phyloP scores from a whole-genome alignment of 164 flowering plant genomes.

The Sedum album region DNA sequence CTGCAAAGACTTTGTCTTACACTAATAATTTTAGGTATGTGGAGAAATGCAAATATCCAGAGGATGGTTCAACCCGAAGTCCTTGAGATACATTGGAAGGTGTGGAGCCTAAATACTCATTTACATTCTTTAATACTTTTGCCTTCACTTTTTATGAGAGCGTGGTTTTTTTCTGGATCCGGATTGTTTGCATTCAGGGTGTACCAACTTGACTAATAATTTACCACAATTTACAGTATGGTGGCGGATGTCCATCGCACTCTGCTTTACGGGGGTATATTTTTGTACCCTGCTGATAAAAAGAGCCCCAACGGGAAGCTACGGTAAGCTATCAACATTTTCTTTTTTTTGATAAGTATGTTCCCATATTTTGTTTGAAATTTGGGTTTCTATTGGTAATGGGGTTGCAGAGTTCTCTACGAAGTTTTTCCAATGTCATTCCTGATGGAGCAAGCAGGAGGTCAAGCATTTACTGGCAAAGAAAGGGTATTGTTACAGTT shows the following conservation, averaged over 20 bases:
- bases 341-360: not conserved
- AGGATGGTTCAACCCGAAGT: conserved; percentile 81
- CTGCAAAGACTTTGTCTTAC: no score
- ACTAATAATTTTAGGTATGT: not conserved
- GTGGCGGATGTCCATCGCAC: conserved; percentile 99
- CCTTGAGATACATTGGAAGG: no score
- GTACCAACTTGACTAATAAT: not conserved
- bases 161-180: no score
- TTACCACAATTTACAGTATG: conserved; percentile 45
- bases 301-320: no score
- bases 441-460: no score
- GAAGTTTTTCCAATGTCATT: no score
- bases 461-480: no score
- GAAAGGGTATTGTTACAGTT: conserved; percentile 40
- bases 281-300: no score
- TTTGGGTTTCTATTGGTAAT: conserved; percentile 79
- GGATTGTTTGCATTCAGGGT: no score
- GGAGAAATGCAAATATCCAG: no score
- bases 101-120: no score
- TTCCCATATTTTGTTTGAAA: conserved; percentile 78
- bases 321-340: conserved; percentile 66
- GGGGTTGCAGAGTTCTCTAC: no score
- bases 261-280: conserved; percentile 86
- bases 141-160: not conserved
- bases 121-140: not conserved